Base-by-base conservation (phyloP, 202 grass and related monocot species). In the Cymbopogon flexuosus region DNA sequence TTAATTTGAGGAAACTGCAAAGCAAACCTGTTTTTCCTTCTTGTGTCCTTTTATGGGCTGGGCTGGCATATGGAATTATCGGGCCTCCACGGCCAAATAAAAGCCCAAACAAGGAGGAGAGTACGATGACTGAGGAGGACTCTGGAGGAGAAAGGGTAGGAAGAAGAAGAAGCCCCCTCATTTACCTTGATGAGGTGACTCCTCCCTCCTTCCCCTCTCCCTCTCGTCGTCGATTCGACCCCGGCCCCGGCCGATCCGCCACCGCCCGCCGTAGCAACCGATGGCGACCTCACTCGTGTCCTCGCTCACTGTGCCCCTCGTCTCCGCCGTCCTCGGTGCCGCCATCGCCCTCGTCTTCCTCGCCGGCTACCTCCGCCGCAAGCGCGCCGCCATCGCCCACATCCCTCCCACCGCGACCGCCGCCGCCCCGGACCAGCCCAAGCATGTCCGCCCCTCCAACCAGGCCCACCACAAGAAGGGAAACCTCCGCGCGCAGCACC, bases 301-400 rank as follows among this genome's bases (percentile, higher is more conserved):
- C 24, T 84, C 88, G 21, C 62, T 92, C 54, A 92, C 94, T 27
- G 66, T 88, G 40, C 88, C 85, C 46, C 85, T 96, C 65, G 62
- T 99, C 65, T 96, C 96, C 41, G 76, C 80, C 73, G 61, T 86
- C 60, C 77, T 95, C 24, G 92, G 92, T 57, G 96, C 76, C 49
- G 90, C 83, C 68, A 54, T 98, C 79, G 88, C 90, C 24, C 77
- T 99, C 77, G 35, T 99, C 84, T 90, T 99, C 77, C 73, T 99
- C 59, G 85, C 90, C 8, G 87, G 90, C 35, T 95, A 93, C 87
- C 78, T 99, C 46, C 88, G 92, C 83, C 96, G 96, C 79, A 99
- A 93, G 87, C 90, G 96, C 67, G 90, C 84, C 6, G 90, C 76
- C 78, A 62, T 93, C 82, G 85, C 87, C 35, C 91, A 90, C 40